phyloP scores from a whole-genome alignment of 495 filamentous ascomycete species.

The Penicillium malachiteum region DNA sequence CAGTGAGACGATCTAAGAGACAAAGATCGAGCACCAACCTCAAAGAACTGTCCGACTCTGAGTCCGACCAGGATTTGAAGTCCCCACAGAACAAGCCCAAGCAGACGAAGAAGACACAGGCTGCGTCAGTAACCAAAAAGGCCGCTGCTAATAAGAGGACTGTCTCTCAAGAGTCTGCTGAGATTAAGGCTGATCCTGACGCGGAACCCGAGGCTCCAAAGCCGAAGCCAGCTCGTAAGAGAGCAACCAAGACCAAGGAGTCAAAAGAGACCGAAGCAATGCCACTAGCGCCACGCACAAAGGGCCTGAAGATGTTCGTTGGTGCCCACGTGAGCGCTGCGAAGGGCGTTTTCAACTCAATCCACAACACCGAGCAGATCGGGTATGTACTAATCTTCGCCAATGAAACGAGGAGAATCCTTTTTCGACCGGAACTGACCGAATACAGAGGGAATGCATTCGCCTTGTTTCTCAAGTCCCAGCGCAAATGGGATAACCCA shows the following conservation, averaged over 20 bases:
- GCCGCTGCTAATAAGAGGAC: slow-evolving; percentile 10
- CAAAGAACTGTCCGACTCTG: slow-evolving; percentile 12
- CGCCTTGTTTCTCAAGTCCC: slow-evolving; percentile 91
- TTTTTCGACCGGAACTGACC: slow-evolving; percentile 6
- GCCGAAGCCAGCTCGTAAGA: slow-evolving; percentile 14
- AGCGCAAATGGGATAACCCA: slow-evolving; percentile 91
- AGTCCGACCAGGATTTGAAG: slow-evolving; percentile 11
- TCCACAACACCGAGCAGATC: slow-evolving; percentile 75
- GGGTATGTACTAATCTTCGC: slow-evolving; percentile 40
- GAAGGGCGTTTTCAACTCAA: slow-evolving; percentile 89
- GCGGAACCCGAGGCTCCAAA: slow-evolving; percentile 13
- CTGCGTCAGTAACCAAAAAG: slow-evolving; percentile 18
- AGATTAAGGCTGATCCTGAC: not conserved
- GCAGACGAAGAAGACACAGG: slow-evolving; percentile 8
- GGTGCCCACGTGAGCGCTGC: slow-evolving; percentile 91
- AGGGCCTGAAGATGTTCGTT: slow-evolving; percentile 74
- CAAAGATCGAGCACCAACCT: slow-evolving; percentile 28
- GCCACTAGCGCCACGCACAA: slow-evolving; percentile 67
- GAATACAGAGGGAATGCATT: slow-evolving; percentile 75
- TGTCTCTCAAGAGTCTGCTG: not conserved
- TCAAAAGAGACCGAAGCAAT: slow-evolving; percentile 49
- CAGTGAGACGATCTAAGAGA: slow-evolving; percentile 40
- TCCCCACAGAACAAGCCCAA: not conserved
- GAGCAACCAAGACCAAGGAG: slow-evolving; percentile 39
- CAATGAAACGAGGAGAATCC: not conserved